Percentiles rank a stretch among this genome's conserved stretches.
Conservation (phyloP, 345 rosid genomes). For the Firmiana major region DNA sequence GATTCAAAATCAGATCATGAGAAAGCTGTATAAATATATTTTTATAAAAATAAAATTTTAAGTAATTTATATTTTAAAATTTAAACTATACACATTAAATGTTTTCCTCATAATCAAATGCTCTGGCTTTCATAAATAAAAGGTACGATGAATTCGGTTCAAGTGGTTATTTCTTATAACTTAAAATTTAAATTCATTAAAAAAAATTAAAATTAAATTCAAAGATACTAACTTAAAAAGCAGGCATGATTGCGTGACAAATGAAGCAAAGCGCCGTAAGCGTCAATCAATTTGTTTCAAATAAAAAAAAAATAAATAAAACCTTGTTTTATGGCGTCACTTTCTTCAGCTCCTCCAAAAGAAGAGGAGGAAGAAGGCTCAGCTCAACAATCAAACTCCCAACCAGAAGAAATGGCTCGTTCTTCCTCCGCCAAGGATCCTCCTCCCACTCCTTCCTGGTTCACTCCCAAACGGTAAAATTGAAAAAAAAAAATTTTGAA, state of each 20-base stretch:
- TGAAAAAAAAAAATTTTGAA: background rate
- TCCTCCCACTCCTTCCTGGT: slow-evolving; percentile 40
- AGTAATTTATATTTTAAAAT: no score
- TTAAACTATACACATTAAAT: no score
- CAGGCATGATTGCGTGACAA: background rate
- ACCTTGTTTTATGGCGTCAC: background rate
- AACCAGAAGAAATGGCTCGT: slow-evolving; percentile 22
- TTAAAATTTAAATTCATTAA: no score
- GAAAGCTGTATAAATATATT: no score
- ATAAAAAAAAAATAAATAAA: background rate
- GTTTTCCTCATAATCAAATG: no score
- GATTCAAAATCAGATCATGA: no score
- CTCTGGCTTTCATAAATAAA: no score
- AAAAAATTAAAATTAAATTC: no score
- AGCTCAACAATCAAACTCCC: background rate
- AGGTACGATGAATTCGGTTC: no score
- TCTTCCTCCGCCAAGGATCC: slow-evolving; percentile 5
- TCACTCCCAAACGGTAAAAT: slow-evolving; percentile 51
- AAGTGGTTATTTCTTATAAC: no score
- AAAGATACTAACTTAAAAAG: no score
- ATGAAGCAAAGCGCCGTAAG: background rate
- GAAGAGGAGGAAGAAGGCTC: background rate
- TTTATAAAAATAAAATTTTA: no score
- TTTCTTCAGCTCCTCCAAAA: background rate
- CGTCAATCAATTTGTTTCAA: background rate